phyloP scores from a whole-genome alignment of 257 asterid species.

The Primulina tabacum region DNA sequence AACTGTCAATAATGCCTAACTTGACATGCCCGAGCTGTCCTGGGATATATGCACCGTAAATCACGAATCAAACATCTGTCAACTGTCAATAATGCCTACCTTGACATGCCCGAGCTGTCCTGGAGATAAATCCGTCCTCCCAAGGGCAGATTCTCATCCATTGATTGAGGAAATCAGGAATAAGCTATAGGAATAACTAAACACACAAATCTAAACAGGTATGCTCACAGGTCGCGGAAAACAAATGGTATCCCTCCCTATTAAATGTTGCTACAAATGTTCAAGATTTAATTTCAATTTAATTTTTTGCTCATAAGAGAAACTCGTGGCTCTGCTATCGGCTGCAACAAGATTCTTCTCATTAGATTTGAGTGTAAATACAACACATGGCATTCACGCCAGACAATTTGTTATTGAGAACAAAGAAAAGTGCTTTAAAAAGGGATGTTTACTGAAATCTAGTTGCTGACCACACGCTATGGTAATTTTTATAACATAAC shows the following conservation, averaged over 20 bases:
- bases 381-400: not conserved
- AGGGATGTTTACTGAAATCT: not conserved
- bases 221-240: not conserved
- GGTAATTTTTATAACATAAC: not conserved
- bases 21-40: not conserved
- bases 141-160: not conserved
- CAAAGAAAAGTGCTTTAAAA: not conserved
- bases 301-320: not conserved
- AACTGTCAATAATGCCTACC: not conserved
- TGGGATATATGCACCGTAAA: not conserved
- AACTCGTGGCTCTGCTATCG: not conserved
- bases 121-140: not conserved
- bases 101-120: not conserved
- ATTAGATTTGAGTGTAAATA: not conserved
- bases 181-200: not conserved
- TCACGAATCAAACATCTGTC: not conserved
- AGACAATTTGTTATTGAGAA: not conserved
- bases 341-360: not conserved
- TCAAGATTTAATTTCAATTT: not conserved
- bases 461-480: not conserved
- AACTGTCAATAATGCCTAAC: not conserved
- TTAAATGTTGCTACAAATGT: not conserved
- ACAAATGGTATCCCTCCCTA: not conserved
- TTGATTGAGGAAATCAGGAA: not conserved
- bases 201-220: not conserved